Evolutionary conservation across 2,329 filamentous ascomycete species (phyloP).

Genomic region (Phyllosticta paracitricarpa): DNA sequence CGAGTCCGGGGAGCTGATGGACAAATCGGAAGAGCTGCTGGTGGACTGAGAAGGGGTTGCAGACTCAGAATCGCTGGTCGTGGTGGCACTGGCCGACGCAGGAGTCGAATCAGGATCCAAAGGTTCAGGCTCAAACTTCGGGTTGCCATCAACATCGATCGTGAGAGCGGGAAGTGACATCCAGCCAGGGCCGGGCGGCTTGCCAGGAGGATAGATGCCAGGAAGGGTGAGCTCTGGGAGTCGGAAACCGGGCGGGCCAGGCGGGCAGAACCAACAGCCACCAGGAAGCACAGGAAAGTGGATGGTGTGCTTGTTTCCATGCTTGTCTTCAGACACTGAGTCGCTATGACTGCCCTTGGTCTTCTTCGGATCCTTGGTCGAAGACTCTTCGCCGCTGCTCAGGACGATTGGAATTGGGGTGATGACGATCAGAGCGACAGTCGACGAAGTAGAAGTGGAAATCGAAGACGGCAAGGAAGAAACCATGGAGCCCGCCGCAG

Average conservation of each 20-base stretch:
- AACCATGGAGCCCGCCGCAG: background rate
- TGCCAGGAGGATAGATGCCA: background rate
- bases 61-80: background rate
- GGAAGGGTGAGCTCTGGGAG: background rate
- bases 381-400: background rate
- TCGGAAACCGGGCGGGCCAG: background rate
- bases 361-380: background rate
- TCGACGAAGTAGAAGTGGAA: background rate
- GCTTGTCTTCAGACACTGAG: background rate
- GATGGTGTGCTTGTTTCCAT: background rate
- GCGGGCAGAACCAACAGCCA: background rate
- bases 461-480: background rate
- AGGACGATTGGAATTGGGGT: background rate
- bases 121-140: background rate
- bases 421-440: background rate
- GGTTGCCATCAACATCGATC: background rate
- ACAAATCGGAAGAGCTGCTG: no score
- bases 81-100: background rate
- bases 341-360: background rate
- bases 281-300: background rate
- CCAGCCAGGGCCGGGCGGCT: background rate
- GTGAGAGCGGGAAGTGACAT: background rate
- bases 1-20: no score
- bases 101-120: background rate
- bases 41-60: no score